Evolutionary conservation across 73 alveolate species (phyloP).

Genomic region (Blepharisma japonicum): DNA sequence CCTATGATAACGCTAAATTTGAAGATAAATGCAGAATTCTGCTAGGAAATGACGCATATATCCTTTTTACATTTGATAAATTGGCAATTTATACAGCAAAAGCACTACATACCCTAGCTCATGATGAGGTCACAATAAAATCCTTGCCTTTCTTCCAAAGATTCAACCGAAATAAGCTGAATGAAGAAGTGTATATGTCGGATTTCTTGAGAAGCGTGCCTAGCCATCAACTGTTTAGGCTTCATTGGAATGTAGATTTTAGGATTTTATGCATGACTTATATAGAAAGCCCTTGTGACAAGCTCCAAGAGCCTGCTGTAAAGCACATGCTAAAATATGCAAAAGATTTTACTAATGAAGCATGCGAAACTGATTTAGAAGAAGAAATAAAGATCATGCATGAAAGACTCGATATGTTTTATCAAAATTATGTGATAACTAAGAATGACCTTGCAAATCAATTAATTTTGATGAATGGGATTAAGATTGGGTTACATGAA

Average conservation of each 20-base stretch:
- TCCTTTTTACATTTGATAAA: slow-evolving; percentile 14
- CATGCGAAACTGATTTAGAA: neutral
- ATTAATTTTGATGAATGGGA: neutral
- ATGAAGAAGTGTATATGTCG: slow-evolving; percentile 8
- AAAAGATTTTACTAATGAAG: neutral
- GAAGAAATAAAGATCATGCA: slow-evolving; percentile 3
- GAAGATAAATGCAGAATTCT: slow-evolving; percentile 10
- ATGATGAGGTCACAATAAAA: slow-evolving; percentile 3
- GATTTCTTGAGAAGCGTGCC: neutral
- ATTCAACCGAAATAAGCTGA: neutral
- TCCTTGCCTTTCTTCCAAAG: neutral
- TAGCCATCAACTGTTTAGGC: neutral
- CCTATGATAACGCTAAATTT: neutral
- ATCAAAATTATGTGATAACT: neutral
- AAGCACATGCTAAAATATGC: neutral
- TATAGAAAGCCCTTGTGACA: slow-evolving; percentile 21
- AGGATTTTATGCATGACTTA: neutral
- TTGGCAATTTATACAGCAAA: neutral
- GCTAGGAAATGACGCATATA: slow-evolving; percentile 13
- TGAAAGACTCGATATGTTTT: neutral
- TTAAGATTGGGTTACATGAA: neutral
- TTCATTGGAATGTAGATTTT: slow-evolving; percentile 11
- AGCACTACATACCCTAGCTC: neutral
- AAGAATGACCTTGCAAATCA: neutral
- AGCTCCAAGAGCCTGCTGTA: neutral